Conservation (phyloP, 345 rosid genomes). For the Barbarea vulgaris region DNA sequence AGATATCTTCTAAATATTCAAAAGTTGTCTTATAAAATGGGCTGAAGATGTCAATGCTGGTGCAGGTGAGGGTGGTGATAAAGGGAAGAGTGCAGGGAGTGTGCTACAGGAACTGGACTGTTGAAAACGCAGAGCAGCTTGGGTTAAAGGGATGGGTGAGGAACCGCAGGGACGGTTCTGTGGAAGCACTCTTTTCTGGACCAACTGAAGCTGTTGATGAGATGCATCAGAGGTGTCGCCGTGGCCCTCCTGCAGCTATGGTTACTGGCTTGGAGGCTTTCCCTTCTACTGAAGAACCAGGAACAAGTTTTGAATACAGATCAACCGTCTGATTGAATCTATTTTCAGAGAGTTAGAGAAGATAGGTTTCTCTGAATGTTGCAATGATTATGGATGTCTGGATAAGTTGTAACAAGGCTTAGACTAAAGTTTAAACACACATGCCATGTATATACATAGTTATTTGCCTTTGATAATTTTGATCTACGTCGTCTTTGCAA, state of each 20-base stretch:
- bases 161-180: constrained; percentile 85
- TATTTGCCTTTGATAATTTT: not conserved
- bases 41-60: not conserved
- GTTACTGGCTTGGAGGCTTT: constrained; percentile 74
- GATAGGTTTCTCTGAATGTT: not conserved
- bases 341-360: not conserved
- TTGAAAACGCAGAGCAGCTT: constrained; percentile 69
- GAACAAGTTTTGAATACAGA: constrained; percentile 60
- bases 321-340: constrained; percentile 54
- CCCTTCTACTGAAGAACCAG: constrained; percentile 73
- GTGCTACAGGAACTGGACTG: constrained; percentile 86
- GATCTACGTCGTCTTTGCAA: not conserved
- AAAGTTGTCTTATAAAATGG: not conserved
- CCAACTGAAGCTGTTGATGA: constrained; percentile 59
- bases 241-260: constrained; percentile 76
- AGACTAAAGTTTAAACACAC: not conserved
- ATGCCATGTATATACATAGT: not conserved
- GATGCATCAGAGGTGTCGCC: constrained; percentile 89
- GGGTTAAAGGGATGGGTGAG: constrained; percentile 94
- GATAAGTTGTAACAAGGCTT: not conserved
- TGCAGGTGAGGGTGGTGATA: constrained; percentile 68
- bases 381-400: not conserved
- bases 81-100: constrained; percentile 95
- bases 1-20: not conserved
- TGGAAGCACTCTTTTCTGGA: constrained; percentile 86